A percentile compares a stretch with the other conserved stretches of the same genome.
phyloP scores from a whole-genome alignment of 2,329 filamentous ascomycete species.

The Aurifilum marmelostoma region DNA sequence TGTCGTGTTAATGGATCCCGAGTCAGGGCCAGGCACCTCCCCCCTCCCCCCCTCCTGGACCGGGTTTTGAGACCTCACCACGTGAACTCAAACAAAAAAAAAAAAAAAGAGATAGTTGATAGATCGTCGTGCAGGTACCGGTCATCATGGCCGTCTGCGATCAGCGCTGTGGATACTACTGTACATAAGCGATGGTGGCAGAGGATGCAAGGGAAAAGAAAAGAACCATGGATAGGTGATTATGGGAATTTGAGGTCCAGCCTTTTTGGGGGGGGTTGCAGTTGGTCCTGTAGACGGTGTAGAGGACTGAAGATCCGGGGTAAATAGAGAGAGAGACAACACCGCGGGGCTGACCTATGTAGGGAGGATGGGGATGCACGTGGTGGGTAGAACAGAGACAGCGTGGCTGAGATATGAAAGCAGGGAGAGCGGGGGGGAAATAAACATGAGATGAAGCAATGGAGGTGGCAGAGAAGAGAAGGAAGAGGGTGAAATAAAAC shows the following conservation, averaged over 20 bases:
- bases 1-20: neutral
- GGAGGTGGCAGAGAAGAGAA: neutral
- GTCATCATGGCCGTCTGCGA: neutral
- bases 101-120: neutral
- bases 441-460: neutral
- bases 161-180: neutral
- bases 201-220: neutral
- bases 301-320: constrained; percentile 1
- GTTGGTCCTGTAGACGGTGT: neutral
- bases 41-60: neutral
- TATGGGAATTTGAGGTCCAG: neutral
- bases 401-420: neutral
- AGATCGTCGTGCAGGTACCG: neutral
- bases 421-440: neutral
- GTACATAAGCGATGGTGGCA: neutral
- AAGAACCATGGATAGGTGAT: neutral
- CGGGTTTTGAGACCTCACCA: neutral
- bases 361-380: neutral
- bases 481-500: neutral
- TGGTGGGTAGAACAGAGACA: neutral
- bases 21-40: neutral
- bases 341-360: neutral
- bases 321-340: neutral
- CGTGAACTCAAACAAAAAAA: neutral
- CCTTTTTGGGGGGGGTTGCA: neutral